Base-by-base conservation (phyloP, 2,329 filamentous ascomycete species). In the Chaetomiaceae sp. region DNA sequence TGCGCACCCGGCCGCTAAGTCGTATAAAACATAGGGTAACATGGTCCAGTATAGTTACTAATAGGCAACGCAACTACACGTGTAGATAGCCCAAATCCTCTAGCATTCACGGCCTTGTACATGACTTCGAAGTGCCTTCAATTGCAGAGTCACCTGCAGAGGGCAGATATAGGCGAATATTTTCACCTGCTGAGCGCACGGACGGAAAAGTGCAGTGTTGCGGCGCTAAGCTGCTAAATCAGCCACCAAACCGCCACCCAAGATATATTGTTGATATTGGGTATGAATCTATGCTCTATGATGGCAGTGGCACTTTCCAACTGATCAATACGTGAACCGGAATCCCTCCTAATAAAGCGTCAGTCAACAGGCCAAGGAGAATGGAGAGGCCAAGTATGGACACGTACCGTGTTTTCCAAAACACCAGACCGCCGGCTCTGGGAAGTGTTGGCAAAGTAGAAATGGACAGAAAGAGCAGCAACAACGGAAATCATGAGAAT, bases 401-500 rank as follows among this genome's bases (percentile, higher is more conserved):
- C 1, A 25, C 59, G 14, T 56, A 60, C 60, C 12, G 59, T 63
- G 7, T 52, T 39, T 29, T 63, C 60, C 19, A 63, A 23, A 20
- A 59, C 31, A 9, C 34, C 29, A n/a, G 39, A 23, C 11, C 46
- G 43, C 25, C 38, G 37, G 7, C 43, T 51, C 33, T 59, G 54
- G 1, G 42, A 45, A 7, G 46, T 53, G 43, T 63, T 63, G 42
- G 57, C 57, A 8, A 56, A 33, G 31, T 57, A 59, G 37, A 63
- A 63, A 33, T 63, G 39, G 2, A 60, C 22, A 3, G 60, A 57
- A 14, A 63, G 53, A 9, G 17, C 46, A 22, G 37, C 53, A 19
- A 63, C 57, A 15, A 61, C 34, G 14, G 39, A 52, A 14, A 63
- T 59, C 52, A 63, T 57, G 29, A 61, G 7, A 7, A 63, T 53